These are phyloP conservation scores for Phytophthora boehmeriae DNA, from an alignment of 352 stramenopile genomes.

Conservation along the genomic window DNA sequence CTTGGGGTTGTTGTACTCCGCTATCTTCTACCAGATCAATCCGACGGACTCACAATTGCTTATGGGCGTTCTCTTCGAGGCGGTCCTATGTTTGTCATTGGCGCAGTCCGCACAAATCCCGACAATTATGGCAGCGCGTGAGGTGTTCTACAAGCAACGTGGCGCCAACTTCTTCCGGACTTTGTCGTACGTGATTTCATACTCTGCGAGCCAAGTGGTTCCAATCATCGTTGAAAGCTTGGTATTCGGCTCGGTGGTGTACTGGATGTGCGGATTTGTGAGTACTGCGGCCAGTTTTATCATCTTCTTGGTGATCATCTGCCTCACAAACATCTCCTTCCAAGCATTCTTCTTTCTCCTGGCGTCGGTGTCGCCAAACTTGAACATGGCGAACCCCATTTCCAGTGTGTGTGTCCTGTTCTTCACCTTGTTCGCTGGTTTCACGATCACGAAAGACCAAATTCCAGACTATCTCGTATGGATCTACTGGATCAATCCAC, in stretches of 20 bases:
- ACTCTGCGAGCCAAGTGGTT: not conserved
- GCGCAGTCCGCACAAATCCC: conserved; percentile 62
- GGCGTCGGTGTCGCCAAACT: conserved; percentile 22
- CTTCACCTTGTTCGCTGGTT: conserved; percentile 40
- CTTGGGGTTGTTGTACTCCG: conserved; percentile 35
- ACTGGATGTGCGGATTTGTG: conserved; percentile 70
- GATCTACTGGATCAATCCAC: conserved; percentile 54
- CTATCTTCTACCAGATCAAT: conserved; percentile 37
- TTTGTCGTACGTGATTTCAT: conserved; percentile 9
- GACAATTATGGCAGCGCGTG: conserved; percentile 54
- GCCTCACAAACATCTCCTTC: conserved; percentile 46
- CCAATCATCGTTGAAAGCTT: conserved; percentile 27
- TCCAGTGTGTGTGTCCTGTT: conserved; percentile 36
- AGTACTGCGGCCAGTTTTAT: conserved; percentile 1
- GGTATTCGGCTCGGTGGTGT: conserved; percentile 73
- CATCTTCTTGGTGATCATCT: conserved; percentile 51
- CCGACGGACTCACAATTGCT: conserved; percentile 21
- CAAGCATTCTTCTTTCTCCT: conserved; percentile 37
- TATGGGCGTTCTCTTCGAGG: conserved; percentile 69
- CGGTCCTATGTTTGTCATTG: conserved; percentile 65
- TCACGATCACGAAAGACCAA: conserved; percentile 31
- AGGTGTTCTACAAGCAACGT: conserved; percentile 26
- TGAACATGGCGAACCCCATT: conserved; percentile 43
- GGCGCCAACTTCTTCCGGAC: conserved; percentile 22
- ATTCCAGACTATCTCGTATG: conserved; percentile 39